These are phyloP conservation scores for Mycotypha africana DNA, from an alignment of 371 early-diverging fungal species.

Conservation along the genomic window DNA sequence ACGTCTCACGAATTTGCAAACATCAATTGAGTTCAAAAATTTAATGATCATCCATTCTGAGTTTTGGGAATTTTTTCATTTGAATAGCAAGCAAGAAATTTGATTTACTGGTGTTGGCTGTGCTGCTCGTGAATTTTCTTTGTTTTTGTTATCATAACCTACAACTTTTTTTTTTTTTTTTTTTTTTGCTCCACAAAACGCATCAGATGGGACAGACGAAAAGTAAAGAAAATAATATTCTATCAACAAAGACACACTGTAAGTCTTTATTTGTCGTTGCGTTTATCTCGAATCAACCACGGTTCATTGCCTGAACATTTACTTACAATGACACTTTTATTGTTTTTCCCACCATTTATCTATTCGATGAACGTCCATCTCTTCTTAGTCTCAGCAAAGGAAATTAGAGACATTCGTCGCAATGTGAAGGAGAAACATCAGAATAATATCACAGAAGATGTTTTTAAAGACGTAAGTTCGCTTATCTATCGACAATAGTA, in stretches of 20 bases:
- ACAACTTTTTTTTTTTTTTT: constrained; percentile 3
- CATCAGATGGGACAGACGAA: constrained; percentile 49
- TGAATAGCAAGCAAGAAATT: too few relatives aligned
- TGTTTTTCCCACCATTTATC: too few relatives aligned
- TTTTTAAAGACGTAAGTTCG: constrained; percentile 63
- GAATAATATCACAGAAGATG: constrained; percentile 57
- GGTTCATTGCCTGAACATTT: too few relatives aligned
- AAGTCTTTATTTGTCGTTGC: too few relatives aligned
- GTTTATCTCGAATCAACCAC: too few relatives aligned
- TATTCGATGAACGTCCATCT: too few relatives aligned
- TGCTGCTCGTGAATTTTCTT: too few relatives aligned
- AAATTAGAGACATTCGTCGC: constrained; percentile 60
- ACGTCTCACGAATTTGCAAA: too few relatives aligned
- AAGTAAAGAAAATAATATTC: constrained; percentile 51
- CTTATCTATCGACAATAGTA: background rate
- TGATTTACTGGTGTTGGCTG: too few relatives aligned
- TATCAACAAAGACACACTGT: constrained; percentile 55
- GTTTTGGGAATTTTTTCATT: too few relatives aligned
- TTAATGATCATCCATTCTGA: too few relatives aligned
- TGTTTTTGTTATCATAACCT: background rate
- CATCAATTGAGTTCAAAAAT: too few relatives aligned
- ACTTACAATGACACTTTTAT: background rate
- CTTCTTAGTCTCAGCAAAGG: constrained; percentile 37
- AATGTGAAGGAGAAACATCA: constrained; percentile 57
- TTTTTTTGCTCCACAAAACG: background rate